A percentile compares a stretch with the other conserved stretches of the same genome.
These are phyloP conservation scores for Phyllosticta paracitricarpa DNA, from an alignment of 2,329 filamentous ascomycete species.

Conservation along the genomic window DNA sequence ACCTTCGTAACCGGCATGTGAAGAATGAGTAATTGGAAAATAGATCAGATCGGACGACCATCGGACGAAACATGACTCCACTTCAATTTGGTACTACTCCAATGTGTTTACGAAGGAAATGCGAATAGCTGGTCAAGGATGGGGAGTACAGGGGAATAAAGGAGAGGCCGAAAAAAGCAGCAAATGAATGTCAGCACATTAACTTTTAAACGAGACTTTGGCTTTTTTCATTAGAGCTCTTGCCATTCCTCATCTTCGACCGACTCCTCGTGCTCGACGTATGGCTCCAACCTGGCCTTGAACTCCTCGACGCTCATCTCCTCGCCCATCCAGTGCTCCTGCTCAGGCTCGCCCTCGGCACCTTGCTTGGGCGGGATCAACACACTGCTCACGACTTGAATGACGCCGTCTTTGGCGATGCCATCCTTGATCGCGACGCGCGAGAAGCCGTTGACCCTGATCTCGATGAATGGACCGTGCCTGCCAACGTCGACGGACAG, in stretches of 20 bases:
- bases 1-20: not conserved
- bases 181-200: not conserved
- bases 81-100: not conserved
- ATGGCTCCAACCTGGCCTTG: constrained; percentile 38
- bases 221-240: constrained; percentile 1
- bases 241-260: constrained; percentile 3
- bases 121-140: not conserved
- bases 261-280: constrained; percentile 16
- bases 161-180: not conserved
- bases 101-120: not conserved
- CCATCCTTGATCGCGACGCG: constrained; percentile 59
- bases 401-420: constrained; percentile 67
- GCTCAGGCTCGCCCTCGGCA: constrained; percentile 23
- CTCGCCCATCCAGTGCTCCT: constrained; percentile 23
- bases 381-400: constrained; percentile 65
- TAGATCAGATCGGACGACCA: not conserved
- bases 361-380: constrained; percentile 63
- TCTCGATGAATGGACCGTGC: constrained; percentile 57
- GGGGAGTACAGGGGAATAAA: not conserved
- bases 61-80: not conserved
- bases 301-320: constrained; percentile 50
- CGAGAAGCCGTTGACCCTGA: constrained; percentile 66
- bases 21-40: not conserved
- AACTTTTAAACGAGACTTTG: not conserved
- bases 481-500: constrained; percentile 62